phyloP scores from a whole-genome alignment of 495 filamentous ascomycete species.

The Xylaria bambusicola region DNA sequence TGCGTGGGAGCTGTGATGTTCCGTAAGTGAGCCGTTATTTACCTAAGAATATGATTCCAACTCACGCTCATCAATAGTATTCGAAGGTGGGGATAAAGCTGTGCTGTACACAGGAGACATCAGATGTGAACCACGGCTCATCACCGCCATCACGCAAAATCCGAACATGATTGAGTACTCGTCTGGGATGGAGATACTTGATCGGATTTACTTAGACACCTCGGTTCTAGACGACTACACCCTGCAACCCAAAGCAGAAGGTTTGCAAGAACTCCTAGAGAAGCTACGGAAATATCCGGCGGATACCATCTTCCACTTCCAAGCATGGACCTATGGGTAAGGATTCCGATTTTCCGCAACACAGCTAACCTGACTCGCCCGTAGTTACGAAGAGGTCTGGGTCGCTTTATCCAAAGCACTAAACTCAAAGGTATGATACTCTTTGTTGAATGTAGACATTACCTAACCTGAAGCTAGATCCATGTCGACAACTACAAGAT shows the following conservation, averaged over 20 bases:
- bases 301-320: conserved; percentile 80
- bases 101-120: conserved; percentile 94
- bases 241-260: conserved; percentile 66
- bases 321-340: conserved; percentile 90
- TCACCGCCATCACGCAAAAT: conserved; percentile 61
- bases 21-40: conserved; percentile 31
- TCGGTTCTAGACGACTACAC: conserved; percentile 61
- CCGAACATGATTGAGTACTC: conserved; percentile 78
- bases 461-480: conserved; percentile 49
- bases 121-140: conserved; percentile 64
- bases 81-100: conserved; percentile 74
- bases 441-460: neutral
- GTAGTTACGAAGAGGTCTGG: conserved; percentile 84
- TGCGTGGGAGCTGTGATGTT: conserved; percentile 94
- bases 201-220: conserved; percentile 86
- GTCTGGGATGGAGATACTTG: conserved; percentile 62
- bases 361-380: neutral
- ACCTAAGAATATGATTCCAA: neutral
- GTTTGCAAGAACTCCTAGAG: conserved; percentile 69
- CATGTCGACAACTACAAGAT: conserved; percentile 84
- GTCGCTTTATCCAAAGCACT: conserved; percentile 73
- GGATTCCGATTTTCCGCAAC: conserved; percentile 1
- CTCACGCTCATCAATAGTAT: conserved; percentile 49
- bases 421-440: conserved; percentile 55
- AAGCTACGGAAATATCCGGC: conserved; percentile 69